Percentiles rank a stretch among this genome's conserved stretches.
Evolutionary conservation across 2,329 filamentous ascomycete genomes (phyloP).

Genomic region (Fusarium guadeloupense): DNA sequence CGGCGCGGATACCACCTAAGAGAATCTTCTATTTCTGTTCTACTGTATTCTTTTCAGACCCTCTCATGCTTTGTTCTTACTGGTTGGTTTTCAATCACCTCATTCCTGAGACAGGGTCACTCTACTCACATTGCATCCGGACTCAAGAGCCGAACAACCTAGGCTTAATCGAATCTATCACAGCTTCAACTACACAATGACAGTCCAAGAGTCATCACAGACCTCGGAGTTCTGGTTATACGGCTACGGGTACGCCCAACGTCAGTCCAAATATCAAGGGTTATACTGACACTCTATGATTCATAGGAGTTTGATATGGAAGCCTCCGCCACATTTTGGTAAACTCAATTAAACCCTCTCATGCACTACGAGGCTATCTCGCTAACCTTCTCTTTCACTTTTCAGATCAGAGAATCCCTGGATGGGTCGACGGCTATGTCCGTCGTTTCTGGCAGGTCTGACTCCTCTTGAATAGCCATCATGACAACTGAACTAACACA

Average conservation of each 20-base stretch:
- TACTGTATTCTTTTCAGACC: constrained; percentile 14
- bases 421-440: constrained; percentile 93
- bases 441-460: constrained; percentile 97
- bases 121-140: background rate
- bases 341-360: constrained; percentile 62
- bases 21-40: constrained; percentile 30
- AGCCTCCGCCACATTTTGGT: constrained; percentile 96
- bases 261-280: constrained; percentile 13
- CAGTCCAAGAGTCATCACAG: constrained; percentile 45
- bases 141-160: too few species aligned
- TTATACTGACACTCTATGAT: constrained; percentile 14
- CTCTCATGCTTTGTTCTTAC: constrained; percentile 23
- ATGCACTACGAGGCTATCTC: background rate
- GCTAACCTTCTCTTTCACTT: constrained; percentile 5
- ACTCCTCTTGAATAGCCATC: constrained; percentile 19
- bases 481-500: constrained; percentile 11
- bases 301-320: constrained; percentile 89
- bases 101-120: constrained; percentile 6
- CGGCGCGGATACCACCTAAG: too few species aligned
- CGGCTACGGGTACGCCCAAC: constrained; percentile 81
- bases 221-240: constrained; percentile 88
- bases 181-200: constrained; percentile 48
- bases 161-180: background rate
- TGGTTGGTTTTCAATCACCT: constrained; percentile 13
- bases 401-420: constrained; percentile 82